Conservation (phyloP, 2,329 filamentous ascomycete species). For the Arthroderma uncinatum region DNA sequence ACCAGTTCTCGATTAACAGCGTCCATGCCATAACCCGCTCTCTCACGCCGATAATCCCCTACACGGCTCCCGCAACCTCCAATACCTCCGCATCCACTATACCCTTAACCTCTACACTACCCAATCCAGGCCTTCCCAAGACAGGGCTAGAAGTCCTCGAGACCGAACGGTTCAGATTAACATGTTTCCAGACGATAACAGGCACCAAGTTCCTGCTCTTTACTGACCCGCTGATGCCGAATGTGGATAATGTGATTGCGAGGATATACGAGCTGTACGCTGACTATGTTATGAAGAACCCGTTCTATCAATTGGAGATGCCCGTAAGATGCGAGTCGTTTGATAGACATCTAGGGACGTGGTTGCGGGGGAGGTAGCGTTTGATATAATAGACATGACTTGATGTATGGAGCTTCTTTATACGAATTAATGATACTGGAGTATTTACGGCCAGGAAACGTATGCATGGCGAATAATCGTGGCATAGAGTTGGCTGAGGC, state of each 20-base stretch:
- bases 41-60: slow-evolving; percentile 33
- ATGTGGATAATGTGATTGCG: slow-evolving; percentile 71
- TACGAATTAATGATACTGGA: not conserved
- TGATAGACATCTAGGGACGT: slow-evolving; percentile 71
- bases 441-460: not conserved
- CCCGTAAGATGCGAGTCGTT: slow-evolving; percentile 91
- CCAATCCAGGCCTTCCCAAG: slow-evolving; percentile 25
- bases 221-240: slow-evolving; percentile 75
- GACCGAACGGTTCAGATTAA: slow-evolving; percentile 84
- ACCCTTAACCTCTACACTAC: slow-evolving; percentile 23
- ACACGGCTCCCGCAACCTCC: slow-evolving; percentile 26
- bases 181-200: slow-evolving; percentile 90
- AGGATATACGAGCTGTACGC: slow-evolving; percentile 90
- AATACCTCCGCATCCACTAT: slow-evolving; percentile 18
- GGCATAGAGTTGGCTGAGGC: not conserved
- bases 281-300: slow-evolving; percentile 99
- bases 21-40: slow-evolving; percentile 55
- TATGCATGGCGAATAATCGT: not conserved
- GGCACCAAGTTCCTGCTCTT: slow-evolving; percentile 94
- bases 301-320: slow-evolving; percentile 97
- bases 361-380: slow-evolving; percentile 54
- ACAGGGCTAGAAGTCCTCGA: slow-evolving; percentile 84
- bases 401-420: not conserved
- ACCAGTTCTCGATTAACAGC: slow-evolving; percentile 22
- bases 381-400: not conserved